Base-by-base conservation (phyloP, 2,329 filamentous ascomycete species). In the Pseudovirgaria hyperparasitica region DNA sequence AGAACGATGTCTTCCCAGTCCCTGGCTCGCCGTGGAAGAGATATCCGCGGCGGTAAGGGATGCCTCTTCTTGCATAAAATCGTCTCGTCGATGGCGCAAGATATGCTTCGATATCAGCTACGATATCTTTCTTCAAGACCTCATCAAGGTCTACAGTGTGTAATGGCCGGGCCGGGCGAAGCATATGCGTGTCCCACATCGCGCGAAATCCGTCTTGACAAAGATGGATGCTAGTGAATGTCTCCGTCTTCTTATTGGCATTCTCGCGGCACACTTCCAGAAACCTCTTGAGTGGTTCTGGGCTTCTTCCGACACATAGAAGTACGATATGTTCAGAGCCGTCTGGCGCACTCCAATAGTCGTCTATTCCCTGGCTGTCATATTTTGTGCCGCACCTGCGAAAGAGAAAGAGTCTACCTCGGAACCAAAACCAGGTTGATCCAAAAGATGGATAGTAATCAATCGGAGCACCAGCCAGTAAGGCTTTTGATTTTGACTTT, bases 1-100 rank as follows among this genome's bases (percentile, higher is more conserved):
- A n/a, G 24, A 58, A 54, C 9, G 46, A 53, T 9, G 49, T 51
- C 34, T 60, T 60, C 14, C 54, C 49, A 1, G 52, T 60, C 12
- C 56, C 50, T 7, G 54, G 56, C 2, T 48, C 52, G 2, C 56
- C 50, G 27, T 57, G 31, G 15, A 61, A 48, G 11, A 60, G 40
- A 33, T 60, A 58, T 2, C 55, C 54, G 17, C 45, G 43, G 9
- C 44, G 41, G 28, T 49, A 46, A 2, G 47, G 46, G 10, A 48
- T 46, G 11, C 47, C 47, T 20, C 19, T n/a, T n/a, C n/a, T n/a
- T n/a, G n/a, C n/a, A n/a, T n/a, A n/a, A n/a, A n/a, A n/a, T n/a
- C n/a, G n/a, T n/a, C n/a, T 16, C 7, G 28, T 13, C 4, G 9
- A 5, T 3, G 20, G 18, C 4, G 16, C 3, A 7, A 28, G 13